These are phyloP conservation scores for Hypericum perforatum DNA, from an alignment of 345 rosid species.

Conservation along the genomic window DNA sequence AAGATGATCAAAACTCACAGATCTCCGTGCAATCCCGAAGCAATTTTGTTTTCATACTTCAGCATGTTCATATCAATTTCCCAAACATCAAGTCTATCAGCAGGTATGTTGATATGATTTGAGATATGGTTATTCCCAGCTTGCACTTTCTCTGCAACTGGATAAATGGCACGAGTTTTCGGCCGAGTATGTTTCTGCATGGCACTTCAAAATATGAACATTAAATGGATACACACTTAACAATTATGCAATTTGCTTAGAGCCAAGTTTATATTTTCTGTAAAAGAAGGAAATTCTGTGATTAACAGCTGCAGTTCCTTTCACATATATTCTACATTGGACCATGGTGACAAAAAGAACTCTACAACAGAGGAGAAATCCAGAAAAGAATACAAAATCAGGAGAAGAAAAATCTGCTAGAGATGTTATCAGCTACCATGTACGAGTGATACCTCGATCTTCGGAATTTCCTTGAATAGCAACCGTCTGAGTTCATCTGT, in stretches of 20 bases:
- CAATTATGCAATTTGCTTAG: not conserved
- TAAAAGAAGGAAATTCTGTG: too few relatives aligned
- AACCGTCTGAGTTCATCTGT: not conserved
- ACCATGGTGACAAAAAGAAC: too few relatives aligned
- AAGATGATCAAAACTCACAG: slow-evolving; percentile 27
- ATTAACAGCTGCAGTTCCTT: too few relatives aligned
- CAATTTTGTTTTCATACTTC: slow-evolving; percentile 33
- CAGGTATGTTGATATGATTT: slow-evolving; percentile 23
- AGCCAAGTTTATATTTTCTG: too few relatives aligned
- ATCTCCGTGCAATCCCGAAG: slow-evolving; percentile 37
- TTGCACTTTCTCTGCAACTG: slow-evolving; percentile 22
- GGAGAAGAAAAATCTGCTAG: too few relatives aligned
- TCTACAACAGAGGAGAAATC: too few relatives aligned
- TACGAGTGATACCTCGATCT: not conserved
- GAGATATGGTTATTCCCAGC: slow-evolving; percentile 15
- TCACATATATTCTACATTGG: too few relatives aligned
- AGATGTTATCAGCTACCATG: too few relatives aligned
- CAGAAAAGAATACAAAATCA: too few relatives aligned
- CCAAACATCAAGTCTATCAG: slow-evolving; percentile 44
- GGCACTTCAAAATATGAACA: slow-evolving; percentile 23
- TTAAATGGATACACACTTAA: slow-evolving; percentile 5
- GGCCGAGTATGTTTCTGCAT: slow-evolving; percentile 35
- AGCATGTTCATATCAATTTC: slow-evolving; percentile 37
- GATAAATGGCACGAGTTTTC: slow-evolving; percentile 17
- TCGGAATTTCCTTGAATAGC: not conserved